Base-by-base conservation (phyloP, 2,329 filamentous ascomycete genomes). In the Apiospora arundinis region DNA sequence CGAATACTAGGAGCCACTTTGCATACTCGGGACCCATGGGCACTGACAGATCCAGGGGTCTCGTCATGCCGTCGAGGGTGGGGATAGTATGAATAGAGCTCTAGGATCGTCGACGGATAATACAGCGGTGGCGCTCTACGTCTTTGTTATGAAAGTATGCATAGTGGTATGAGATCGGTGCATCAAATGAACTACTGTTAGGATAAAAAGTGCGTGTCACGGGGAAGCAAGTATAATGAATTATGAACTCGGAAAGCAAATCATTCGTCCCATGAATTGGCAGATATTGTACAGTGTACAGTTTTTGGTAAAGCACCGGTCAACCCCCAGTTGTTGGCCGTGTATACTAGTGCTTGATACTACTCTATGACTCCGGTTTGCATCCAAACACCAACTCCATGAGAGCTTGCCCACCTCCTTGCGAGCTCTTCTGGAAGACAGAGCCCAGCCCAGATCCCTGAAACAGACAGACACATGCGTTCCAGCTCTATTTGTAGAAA, bases 401-500 rank as follows among this genome's bases (percentile, higher is more conserved):
- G 56, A 63, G 56, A 63, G 56, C 56, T 40, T 63, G 32, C 28
- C 52, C 42, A 45, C 52, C 56, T 32, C 32, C 7, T 40, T 60
- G 52, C 16, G 56, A 40, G 32, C 56, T 63, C 21, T 40, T 18
- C 40, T 21, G n/a, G 56, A 63, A 32, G 56, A 21, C 9, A 40
- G 32, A 63, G 32, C 66, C 66, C 66, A 25, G 12, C 49, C 37
- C 23, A 60, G 25, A 21, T 28, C 46, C 25, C 25, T 42, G 12
- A 46, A 69, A 25, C 42, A 71, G 37, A 52, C n/a, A n/a, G 46
- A 69, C 23, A 21, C 12, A 45, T 16, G 44, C 45, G 45, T 18
- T 42, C 40, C 69, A n/a, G 56, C 56, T 73, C 71, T 91, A 94
- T 84, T 93, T 94, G 89, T 97, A 97, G 84, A 97, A 98, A 82